Conservation (phyloP, 176 grass and related monocot species). For the Cenchrus purpureus region DNA sequence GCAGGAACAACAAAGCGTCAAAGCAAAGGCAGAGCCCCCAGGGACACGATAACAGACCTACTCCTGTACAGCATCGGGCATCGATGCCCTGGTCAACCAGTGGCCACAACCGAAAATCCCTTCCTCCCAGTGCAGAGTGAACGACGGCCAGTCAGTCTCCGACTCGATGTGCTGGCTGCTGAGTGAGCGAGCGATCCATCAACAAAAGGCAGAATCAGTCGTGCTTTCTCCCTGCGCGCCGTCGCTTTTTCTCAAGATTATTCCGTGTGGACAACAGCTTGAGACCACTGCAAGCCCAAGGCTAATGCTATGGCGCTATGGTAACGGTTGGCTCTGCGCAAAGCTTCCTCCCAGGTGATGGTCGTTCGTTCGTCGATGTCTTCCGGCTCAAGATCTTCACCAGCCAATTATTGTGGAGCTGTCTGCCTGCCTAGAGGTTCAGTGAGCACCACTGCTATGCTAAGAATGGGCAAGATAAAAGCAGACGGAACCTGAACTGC, state of each 20-base stretch:
- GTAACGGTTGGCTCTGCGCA: neutral
- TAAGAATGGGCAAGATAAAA: too few relatives aligned
- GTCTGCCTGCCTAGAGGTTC: too few relatives aligned
- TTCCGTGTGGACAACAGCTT: slow-evolving; percentile 47
- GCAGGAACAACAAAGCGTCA: too few relatives aligned
- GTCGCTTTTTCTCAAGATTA: neutral
- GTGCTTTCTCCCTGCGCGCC: neutral
- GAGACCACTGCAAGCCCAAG: neutral
- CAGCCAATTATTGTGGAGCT: too few relatives aligned
- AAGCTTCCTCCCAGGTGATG: neutral
- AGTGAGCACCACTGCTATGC: too few relatives aligned
- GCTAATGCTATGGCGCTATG: neutral
- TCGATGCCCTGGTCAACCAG: neutral
- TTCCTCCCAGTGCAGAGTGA: neutral
- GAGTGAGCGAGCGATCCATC: too few relatives aligned
- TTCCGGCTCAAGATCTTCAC: slow-evolving; percentile 11
- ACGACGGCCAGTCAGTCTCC: neutral
- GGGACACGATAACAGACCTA: neutral
- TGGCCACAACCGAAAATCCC: too few relatives aligned
- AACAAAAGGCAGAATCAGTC: neutral
- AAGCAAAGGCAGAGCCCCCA: too few relatives aligned
- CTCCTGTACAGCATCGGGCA: neutral
- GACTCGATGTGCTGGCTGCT: neutral
- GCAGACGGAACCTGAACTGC: too few relatives aligned
- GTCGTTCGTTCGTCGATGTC: neutral